A percentile compares a stretch with the other conserved stretches of the same genome.
Conservation (phyloP, 345 rosid species). For the Corymbia maculata region DNA sequence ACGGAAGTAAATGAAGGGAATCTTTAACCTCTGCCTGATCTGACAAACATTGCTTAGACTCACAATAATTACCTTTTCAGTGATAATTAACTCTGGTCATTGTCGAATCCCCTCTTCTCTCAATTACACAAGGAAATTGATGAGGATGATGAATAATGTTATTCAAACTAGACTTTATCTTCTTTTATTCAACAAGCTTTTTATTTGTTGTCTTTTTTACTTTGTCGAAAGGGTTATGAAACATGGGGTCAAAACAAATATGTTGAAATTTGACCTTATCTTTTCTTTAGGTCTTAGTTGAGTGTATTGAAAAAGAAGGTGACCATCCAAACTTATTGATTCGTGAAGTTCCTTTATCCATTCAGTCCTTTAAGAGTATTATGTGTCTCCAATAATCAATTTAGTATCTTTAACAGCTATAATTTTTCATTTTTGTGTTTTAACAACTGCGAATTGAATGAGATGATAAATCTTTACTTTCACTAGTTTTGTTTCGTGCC, state of each 20-base stretch:
- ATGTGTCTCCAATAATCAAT: neutral
- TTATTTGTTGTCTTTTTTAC: neutral
- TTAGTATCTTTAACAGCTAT: neutral
- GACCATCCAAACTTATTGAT: neutral
- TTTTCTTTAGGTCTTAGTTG: neutral
- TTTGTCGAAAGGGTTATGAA: neutral
- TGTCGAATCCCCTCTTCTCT: neutral
- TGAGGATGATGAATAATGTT: neutral
- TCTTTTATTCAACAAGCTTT: neutral
- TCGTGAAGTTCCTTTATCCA: neutral
- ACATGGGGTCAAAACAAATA: neutral
- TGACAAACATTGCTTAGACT: neutral
- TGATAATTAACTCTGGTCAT: neutral
- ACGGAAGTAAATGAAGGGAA: neutral
- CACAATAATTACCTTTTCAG: neutral
- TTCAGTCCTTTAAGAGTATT: neutral
- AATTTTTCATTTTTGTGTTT: neutral
- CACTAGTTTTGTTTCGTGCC: neutral
- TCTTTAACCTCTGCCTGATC: neutral
- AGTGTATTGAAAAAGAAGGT: neutral
- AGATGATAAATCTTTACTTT: neutral
- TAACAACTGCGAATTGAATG: neutral
- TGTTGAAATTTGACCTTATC: neutral
- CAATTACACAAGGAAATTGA: neutral
- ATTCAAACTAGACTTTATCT: neutral